Evolutionary conservation across 2,329 filamentous ascomycete species (phyloP).

Genomic region (Pseudogymnoascus sp.): DNA sequence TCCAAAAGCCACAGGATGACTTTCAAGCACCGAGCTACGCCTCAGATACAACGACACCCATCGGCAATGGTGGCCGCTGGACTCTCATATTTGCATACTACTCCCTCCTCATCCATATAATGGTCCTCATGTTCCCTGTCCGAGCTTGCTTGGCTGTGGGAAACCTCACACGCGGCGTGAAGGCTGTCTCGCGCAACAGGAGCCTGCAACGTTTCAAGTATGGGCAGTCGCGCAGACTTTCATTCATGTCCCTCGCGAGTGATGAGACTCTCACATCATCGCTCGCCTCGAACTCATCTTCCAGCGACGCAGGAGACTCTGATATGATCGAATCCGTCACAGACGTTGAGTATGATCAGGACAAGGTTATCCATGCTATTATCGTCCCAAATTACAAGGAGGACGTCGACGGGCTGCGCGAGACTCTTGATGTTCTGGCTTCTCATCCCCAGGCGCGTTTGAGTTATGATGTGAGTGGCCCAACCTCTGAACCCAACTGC

Average conservation of each 20-base stretch:
- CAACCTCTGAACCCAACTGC: background rate
- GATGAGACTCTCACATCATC: conserved; percentile 43
- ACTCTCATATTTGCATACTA: conserved; percentile 50
- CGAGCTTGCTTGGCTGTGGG: conserved; percentile 54
- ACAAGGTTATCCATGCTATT: conserved; percentile 52
- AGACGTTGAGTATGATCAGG: conserved; percentile 33
- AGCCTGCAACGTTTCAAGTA: conserved; percentile 41
- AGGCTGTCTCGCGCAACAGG: conserved; percentile 25
- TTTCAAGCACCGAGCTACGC: background rate
- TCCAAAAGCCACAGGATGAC: background rate
- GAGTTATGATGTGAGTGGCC: conserved; percentile 58
- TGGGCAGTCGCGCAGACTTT: conserved; percentile 41
- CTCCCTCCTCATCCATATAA: conserved; percentile 54
- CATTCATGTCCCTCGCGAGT: conserved; percentile 47
- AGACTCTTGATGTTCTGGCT: conserved; percentile 61
- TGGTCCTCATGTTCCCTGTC: conserved; percentile 55
- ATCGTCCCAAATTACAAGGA: conserved; percentile 70
- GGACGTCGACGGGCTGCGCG: conserved; percentile 57
- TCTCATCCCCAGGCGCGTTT: conserved; percentile 55
- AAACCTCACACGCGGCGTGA: conserved; percentile 45
- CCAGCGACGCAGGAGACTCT: conserved; percentile 28
- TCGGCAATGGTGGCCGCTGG: background rate
- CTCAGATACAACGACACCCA: background rate
- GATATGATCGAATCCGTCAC: conserved; percentile 43
- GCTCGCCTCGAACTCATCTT: conserved; percentile 34